Base-by-base conservation (phyloP, 306 rosid genomes). In the Cyamopsis tetragonoloba region DNA sequence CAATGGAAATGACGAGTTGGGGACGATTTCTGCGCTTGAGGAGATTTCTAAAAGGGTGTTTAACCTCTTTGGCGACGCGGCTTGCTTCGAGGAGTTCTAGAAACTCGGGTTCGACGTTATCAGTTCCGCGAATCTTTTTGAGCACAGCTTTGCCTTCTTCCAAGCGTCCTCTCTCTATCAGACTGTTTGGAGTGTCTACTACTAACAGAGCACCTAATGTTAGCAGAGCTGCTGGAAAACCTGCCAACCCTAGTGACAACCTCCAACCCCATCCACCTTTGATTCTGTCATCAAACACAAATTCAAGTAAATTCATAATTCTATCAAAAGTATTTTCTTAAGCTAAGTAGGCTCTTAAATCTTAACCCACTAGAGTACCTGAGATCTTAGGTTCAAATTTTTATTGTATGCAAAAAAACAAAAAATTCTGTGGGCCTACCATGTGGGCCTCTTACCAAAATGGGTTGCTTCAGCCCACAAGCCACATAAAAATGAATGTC, bases 211-310 rank as follows among this genome's bases (percentile, higher is more conserved):
- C 88, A 3, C 99, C 99, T 15, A 90, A 0, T 0, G 99, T 86
- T 0, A 93, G 78, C 3, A 93, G 81, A 4, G 81, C 59, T 2
- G 99, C 99, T 0, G 99, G 99, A 39, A 93, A 34, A 6, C 90
- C 96, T 0, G 97, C 97, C 82, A 93, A 49, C 8, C 99, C 99
- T 18, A 93, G 71, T 6, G 99, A 93, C n/a, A 93, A 20, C 55
- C 99, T 88, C 99, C 99, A 93, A 1, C 99, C 99, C 96, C 96
- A 93, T 41, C 97, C 97, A 0, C 96, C 97, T 44, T 56, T 0
- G 39, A 90, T 90, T 74, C 99, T 93, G 80, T 48, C 28, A 1
- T 8, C 43, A 26, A 55, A 77, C 19, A 62, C 18, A 50, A 41
- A 37, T 37, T 17, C 49, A 75, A 13, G n/a, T n/a, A n/a, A n/a